Evolutionary conservation across 2,329 filamentous ascomycete species (phyloP).

Genomic region (Byssoonygena ceratinophila): DNA sequence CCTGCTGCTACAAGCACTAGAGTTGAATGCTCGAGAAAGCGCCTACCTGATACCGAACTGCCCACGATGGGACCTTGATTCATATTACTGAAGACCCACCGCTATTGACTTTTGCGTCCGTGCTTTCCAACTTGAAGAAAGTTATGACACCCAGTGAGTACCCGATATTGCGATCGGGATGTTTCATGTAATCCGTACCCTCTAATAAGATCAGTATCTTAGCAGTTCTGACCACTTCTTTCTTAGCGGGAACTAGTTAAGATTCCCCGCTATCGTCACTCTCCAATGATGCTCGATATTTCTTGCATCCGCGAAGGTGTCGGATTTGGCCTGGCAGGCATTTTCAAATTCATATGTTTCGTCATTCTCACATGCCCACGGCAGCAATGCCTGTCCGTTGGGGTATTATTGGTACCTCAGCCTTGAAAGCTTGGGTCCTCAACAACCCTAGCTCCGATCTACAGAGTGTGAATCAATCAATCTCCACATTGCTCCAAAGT

Average conservation of each 20-base stretch:
- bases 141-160: background rate
- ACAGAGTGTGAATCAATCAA: slow-evolving; percentile 9
- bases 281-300: background rate
- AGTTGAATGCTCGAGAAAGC: background rate
- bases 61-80: background rate
- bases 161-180: slow-evolving; percentile 7
- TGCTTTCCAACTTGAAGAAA: slow-evolving; percentile 2
- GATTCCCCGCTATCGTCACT: background rate
- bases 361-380: slow-evolving; percentile 4
- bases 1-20: background rate
- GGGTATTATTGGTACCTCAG: slow-evolving; percentile 9
- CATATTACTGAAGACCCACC: background rate
- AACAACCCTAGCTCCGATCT: slow-evolving; percentile 6
- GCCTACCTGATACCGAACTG: background rate
- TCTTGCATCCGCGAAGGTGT: background rate
- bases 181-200: slow-evolving; percentile 6
- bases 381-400: background rate
- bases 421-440: slow-evolving; percentile 11
- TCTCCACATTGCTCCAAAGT: slow-evolving; percentile 7
- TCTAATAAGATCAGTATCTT: slow-evolving; percentile 1
- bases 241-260: slow-evolving; percentile 1
- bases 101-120: background rate
- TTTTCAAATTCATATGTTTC: slow-evolving; percentile 6
- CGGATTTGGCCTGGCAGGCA: background rate
- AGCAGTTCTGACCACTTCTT: background rate